Base-by-base conservation (phyloP, 768 basidiomycete species). In the Phaffia australis region DNA sequence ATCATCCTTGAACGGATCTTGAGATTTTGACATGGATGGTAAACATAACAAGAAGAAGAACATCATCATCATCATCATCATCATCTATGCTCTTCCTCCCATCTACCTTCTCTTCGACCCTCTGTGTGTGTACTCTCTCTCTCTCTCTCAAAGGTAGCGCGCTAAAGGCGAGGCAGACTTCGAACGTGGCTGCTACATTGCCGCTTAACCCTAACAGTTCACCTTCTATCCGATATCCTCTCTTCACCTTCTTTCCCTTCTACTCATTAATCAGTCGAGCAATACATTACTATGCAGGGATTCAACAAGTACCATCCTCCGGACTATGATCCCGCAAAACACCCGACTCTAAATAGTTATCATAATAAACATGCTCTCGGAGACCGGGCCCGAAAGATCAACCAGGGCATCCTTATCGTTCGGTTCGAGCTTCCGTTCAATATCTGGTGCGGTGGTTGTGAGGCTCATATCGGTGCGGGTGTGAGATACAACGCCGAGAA, bases 401-500 rank as follows among this genome's bases (percentile, higher is more conserved):
- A 95, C 77, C 86, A 97, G 76, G 95, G 95, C 0, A 92, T 98
- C 70, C 81, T 99, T 55, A 92, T 99, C 64, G 87, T 86, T 25
- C 87, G 94, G 27, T 99, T 98, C 73, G 95, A 98, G 75, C 77
- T 98, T 56, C 67, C 61, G 3, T 69, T 63, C 56, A 69, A 56
- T 63, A 29, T 55, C 3, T 65, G 61, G 58, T 57, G 67, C 30
- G 56, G 56, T 47, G 47, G 48, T 15, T 63, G 70, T 68, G 51
- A 56, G 65, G 87, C 87, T 71, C 95, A 98, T 78, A 89, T 99
- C 60, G 95, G 95, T 15, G 95, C 95, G 84, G 95, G 95, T 27
- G 95, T 99, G 1, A 88, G 95, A n/a, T 99, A 97, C 80, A 99
- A 99, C 71, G 95, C 95, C 0, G 93, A 98, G 77, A 99, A 99